Conservation (phyloP, 2,329 filamentous ascomycete species). For the Xylariaceae sp. region DNA sequence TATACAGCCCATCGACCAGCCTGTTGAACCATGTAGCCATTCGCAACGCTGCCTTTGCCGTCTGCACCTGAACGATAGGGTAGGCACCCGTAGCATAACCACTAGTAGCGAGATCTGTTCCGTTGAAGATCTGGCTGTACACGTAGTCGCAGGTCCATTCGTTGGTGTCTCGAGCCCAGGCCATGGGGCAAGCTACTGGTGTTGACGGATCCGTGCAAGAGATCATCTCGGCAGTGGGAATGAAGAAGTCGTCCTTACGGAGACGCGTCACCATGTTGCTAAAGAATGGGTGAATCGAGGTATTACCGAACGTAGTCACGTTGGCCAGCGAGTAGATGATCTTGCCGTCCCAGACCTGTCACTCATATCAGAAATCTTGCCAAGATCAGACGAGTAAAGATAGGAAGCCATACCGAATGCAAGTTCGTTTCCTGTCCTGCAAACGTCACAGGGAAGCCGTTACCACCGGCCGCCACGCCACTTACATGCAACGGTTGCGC, state of each 20-base stretch:
- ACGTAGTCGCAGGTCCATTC: constrained; percentile 19
- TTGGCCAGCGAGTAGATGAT: constrained; percentile 34
- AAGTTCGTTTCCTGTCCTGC: constrained; percentile 39
- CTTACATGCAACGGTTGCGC: constrained; percentile 39
- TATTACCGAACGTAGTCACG: constrained; percentile 13
- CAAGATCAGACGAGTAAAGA: too few species aligned
- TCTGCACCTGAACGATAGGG: constrained; percentile 16
- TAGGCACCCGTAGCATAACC: constrained; percentile 16
- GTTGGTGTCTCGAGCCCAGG: constrained; percentile 18
- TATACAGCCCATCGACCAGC: constrained; percentile 14
- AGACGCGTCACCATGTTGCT: constrained; percentile 11
- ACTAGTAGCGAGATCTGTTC: constrained; percentile 16
- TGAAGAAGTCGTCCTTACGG: constrained; percentile 12
- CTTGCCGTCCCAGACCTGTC: constrained; percentile 40
- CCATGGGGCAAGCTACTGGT: constrained; percentile 8
- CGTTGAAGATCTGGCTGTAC: constrained; percentile 17
- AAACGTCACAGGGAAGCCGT: constrained; percentile 42
- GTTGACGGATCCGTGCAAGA: constrained; percentile 13
- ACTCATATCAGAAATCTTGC: too few species aligned
- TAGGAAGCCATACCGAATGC: constrained; percentile 32
- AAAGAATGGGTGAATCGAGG: constrained; percentile 17
- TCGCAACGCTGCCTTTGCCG: constrained; percentile 15
- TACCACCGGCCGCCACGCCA: constrained; percentile 41
- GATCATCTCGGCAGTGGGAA: constrained; percentile 11
- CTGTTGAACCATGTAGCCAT: constrained; percentile 18